Evolutionary conservation across 805 yeast genomes (phyloP), one percentile per base, ranked within the genome.

Genomic region (Wickerhamomyces xylosicus): DNA sequence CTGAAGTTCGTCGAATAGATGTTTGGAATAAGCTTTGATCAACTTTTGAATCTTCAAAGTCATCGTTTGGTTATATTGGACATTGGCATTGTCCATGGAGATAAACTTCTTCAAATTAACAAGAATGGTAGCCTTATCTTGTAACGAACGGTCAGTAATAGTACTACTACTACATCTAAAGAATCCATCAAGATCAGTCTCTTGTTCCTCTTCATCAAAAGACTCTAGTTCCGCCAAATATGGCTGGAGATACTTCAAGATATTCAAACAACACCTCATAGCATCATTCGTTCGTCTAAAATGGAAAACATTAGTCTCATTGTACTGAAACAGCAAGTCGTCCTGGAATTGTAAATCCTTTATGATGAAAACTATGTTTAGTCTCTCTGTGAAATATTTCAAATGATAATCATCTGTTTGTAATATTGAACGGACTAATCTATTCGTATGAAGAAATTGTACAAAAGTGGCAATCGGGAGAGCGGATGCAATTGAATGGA

Each of bases 41-140:
- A 53, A n/a, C 10, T 22, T 37, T 29, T 29, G 35, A 19, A 53
- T 31, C 35, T 47, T 51, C 1, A 21, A 36, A 3, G 19, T 19
- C 28, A 35, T 38, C 7, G 15, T 37, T 1, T 15, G 14, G 29
- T 47, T 43, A 3, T 35, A n/a, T 17, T 41, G 43, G 2, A 18
- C 21, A 37, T 53, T 56, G 20, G 41, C 49, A 29, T 53, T 39
- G 35, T 54, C 56, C 46, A 52, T 46, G 6, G 28, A 15, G 5
- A 47, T 37, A 17, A 37, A 52, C 31, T 41, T 48, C 18, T 36
- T 19, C 16, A 52, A 5, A 18, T 50, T 50, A 19, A 40, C 39
- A 34, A 54, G 15, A 6, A 52, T 46, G 17, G 34, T 41, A 17
- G 57, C 54, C 37, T 45, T 50, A 19, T 51, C 56, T 37, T 50